phyloP scores from a whole-genome alignment of 345 rosid species.

The Rhodomyrtus tomentosa region DNA sequence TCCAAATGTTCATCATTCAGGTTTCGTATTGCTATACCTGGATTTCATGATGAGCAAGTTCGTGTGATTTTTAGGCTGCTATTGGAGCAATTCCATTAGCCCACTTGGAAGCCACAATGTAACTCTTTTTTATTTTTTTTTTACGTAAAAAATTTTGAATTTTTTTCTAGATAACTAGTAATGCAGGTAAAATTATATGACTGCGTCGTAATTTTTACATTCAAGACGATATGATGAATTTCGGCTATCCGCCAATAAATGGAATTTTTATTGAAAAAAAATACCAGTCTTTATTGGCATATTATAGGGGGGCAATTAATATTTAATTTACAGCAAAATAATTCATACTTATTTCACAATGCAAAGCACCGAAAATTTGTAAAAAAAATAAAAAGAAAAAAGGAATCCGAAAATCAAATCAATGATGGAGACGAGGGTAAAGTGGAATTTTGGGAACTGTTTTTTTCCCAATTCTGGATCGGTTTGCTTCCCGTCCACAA shows the following conservation, averaged over 20 bases:
- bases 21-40: not conserved
- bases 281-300: not conserved
- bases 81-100: conserved; percentile 18
- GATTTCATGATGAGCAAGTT: not conserved
- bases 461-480: not conserved
- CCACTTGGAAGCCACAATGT: conserved; percentile 17
- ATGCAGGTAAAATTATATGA: not conserved
- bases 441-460: not conserved
- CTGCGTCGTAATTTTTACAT: not conserved
- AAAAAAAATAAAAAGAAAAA: no score
- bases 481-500: not conserved
- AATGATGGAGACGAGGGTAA: not conserved
- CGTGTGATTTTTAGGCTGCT: not conserved
- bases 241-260: not conserved
- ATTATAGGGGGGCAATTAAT: not conserved
- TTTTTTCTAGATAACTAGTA: not conserved
- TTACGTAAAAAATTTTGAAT: no score
- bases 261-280: no score
- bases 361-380: not conserved
- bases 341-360: not conserved
- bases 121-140: no score
- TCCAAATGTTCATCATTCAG: conserved; percentile 23
- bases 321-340: not conserved
- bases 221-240: not conserved
- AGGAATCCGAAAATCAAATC: not conserved